These are phyloP conservation scores for Chrysoporthe puriensis DNA, from an alignment of 2,329 filamentous ascomycete species.

Conservation along the genomic window DNA sequence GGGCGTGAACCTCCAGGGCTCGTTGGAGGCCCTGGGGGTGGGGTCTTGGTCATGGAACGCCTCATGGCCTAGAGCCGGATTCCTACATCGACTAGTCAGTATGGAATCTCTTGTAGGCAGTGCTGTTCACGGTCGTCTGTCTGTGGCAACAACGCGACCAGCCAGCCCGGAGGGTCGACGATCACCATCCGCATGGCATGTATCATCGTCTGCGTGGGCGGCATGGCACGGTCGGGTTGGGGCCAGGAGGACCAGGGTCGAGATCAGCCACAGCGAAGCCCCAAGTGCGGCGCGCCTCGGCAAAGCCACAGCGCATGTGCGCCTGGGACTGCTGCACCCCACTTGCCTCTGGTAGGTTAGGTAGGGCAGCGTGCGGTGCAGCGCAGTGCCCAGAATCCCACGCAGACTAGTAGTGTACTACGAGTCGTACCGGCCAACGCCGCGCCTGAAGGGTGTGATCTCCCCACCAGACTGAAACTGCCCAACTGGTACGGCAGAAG, in stretches of 20 bases:
- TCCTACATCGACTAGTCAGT: slow-evolving; percentile 45
- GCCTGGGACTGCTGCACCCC: background rate
- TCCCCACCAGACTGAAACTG: slow-evolving; percentile 15
- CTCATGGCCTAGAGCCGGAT: slow-evolving; percentile 44
- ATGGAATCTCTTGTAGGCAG: background rate
- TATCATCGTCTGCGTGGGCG: background rate
- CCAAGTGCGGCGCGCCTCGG: slow-evolving; percentile 1
- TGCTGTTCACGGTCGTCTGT: background rate
- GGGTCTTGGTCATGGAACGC: slow-evolving; percentile 73
- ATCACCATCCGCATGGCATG: background rate
- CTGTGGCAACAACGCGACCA: background rate
- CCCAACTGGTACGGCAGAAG: slow-evolving; percentile 5
- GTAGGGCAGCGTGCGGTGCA: background rate
- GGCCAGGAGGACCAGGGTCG: background rate
- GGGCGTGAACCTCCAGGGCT: slow-evolving; percentile 86
- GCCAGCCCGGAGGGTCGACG: background rate
- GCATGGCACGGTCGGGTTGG: background rate
- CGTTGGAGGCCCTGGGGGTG: slow-evolving; percentile 77
- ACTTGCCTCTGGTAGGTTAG: background rate
- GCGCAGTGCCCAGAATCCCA: background rate
- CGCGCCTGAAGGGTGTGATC: background rate
- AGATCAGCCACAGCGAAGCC: background rate
- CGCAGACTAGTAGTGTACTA: background rate
- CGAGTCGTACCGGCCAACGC: slow-evolving; percentile 2
- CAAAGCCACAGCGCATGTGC: background rate